Evolutionary conservation across 768 basidiomycete species (phyloP).

Genomic region (Suillus decipiens): DNA sequence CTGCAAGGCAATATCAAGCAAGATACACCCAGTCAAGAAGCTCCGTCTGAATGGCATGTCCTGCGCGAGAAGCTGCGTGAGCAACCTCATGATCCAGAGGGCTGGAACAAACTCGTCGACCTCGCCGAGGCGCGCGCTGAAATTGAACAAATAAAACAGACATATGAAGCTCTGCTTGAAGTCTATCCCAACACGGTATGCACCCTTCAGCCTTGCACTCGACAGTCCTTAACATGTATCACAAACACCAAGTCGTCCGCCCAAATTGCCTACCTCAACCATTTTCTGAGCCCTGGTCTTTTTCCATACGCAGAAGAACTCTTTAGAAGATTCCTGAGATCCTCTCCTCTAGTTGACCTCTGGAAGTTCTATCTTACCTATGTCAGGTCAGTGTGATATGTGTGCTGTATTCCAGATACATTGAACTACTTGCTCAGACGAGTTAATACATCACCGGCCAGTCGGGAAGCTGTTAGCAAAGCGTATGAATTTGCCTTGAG

Average conservation of each 20-base stretch:
- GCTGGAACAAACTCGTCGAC: conserved; percentile 76
- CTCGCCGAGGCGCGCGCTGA: conserved; percentile 78
- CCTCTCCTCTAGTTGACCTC: conserved; percentile 85
- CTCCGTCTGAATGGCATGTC: conserved; percentile 68
- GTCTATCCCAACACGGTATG: conserved; percentile 90
- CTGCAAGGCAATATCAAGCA: conserved; percentile 25
- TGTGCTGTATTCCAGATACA: conserved; percentile 12
- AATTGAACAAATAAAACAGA: conserved; percentile 74
- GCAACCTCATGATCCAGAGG: conserved; percentile 73
- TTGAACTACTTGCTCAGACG: conserved; percentile 46
- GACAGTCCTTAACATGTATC: conserved; percentile 21
- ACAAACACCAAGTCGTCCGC: conserved; percentile 61
- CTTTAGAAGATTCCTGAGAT: conserved; percentile 86
- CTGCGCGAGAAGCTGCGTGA: conserved; percentile 62
- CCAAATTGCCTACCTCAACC: conserved; percentile 82
- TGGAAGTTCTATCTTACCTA: conserved; percentile 95
- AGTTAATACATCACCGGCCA: conserved; percentile 63
- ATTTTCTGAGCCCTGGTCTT: conserved; percentile 65
- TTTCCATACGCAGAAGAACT: conserved; percentile 81
- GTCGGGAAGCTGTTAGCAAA: conserved; percentile 77
- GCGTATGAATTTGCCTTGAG: conserved; percentile 93
- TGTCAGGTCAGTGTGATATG: conserved; percentile 65
- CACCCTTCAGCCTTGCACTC: conserved; percentile 26
- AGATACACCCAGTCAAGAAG: conserved; percentile 28
- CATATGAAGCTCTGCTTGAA: conserved; percentile 81